Evolutionary conservation across 2,329 filamentous ascomycete genomes (phyloP).

Genomic region (Fusarium cicatricum): DNA sequence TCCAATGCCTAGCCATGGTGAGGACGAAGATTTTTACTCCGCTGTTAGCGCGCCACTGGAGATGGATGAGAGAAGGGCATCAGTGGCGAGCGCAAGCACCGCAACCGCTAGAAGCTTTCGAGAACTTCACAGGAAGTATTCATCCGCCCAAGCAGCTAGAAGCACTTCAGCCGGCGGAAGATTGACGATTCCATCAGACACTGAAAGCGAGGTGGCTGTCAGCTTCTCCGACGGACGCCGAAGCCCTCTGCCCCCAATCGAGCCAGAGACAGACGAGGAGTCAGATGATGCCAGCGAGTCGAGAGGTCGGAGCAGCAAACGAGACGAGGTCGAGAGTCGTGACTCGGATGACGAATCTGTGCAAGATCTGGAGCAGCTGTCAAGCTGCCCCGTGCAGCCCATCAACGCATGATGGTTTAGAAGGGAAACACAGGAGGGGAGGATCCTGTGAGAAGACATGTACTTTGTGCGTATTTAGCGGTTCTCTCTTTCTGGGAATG

Average conservation of each 20-base stretch:
- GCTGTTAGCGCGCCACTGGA: constrained; percentile 56
- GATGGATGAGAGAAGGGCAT: constrained; percentile 64
- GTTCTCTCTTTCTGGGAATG: constrained; percentile 33
- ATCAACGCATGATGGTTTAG: constrained; percentile 44
- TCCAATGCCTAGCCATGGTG: constrained; percentile 46
- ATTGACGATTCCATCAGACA: constrained; percentile 61
- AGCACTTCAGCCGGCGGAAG: constrained; percentile 51
- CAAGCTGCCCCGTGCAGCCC: constrained; percentile 44
- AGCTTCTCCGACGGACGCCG: constrained; percentile 67
- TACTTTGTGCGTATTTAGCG: constrained; percentile 41
- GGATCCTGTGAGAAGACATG: constrained; percentile 22
- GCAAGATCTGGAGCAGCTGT: constrained; percentile 42
- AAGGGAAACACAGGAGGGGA: not conserved
- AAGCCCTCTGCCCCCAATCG: constrained; percentile 63
- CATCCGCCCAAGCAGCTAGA: constrained; percentile 59
- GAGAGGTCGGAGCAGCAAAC: constrained; percentile 36
- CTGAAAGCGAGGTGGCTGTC: constrained; percentile 67
- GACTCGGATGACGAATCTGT: constrained; percentile 43
- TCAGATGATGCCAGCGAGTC: constrained; percentile 21
- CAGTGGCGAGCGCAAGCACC: constrained; percentile 71
- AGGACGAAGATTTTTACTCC: constrained; percentile 62
- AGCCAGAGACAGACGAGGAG: constrained; percentile 49
- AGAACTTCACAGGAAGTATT: constrained; percentile 68
- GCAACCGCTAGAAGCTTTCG: constrained; percentile 72
- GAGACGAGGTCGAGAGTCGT: constrained; percentile 41